Conservation (phyloP, 2,329 filamentous ascomycete species). For the Aureobasidium sp. region DNA sequence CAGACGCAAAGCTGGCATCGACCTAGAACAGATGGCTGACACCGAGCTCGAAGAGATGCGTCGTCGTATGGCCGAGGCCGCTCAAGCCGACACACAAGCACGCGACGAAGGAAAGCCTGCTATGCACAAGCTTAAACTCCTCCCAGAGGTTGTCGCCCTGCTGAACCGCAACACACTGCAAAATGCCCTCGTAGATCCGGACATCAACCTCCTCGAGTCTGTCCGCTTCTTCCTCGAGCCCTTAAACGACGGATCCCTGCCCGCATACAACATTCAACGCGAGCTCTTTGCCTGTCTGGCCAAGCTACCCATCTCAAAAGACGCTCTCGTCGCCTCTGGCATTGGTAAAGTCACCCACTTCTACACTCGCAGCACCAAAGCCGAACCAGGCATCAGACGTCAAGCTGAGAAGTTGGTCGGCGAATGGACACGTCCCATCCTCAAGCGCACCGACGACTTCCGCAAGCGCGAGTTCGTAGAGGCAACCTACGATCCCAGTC, state of each 20-base stretch:
- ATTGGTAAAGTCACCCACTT: constrained; percentile 96
- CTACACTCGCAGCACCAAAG: constrained; percentile 91
- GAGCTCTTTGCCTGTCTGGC: constrained; percentile 79
- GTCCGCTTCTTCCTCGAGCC: constrained; percentile 98
- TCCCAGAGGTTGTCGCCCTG: constrained; percentile 81
- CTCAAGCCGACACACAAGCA: constrained; percentile 75
- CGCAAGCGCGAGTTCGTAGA: constrained; percentile 66
- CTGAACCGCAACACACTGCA: constrained; percentile 85
- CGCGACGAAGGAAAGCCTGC: constrained; percentile 75
- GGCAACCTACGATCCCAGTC: constrained; percentile 52
- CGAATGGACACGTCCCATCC: constrained; percentile 91
- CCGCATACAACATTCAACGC: constrained; percentile 94
- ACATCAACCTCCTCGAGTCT: constrained; percentile 89
- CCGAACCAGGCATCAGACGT: constrained; percentile 82
- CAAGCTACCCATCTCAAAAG: constrained; percentile 82
- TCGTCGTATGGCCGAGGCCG: constrained; percentile 82
- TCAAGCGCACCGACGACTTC: constrained; percentile 91
- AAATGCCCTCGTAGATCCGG: constrained; percentile 80
- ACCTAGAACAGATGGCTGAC: constrained; percentile 84
- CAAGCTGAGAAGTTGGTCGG: constrained; percentile 87
- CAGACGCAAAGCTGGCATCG: constrained; percentile 82
- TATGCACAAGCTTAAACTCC: constrained; percentile 85
- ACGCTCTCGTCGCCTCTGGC: constrained; percentile 79
- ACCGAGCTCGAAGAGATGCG: constrained; percentile 84
- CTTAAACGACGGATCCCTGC: constrained; percentile 84